Evolutionary conservation across 2,329 filamentous ascomycete genomes (phyloP), one percentile per base, ranked within the genome.

Genomic region (Ophiostoma triangulosporum): DNA sequence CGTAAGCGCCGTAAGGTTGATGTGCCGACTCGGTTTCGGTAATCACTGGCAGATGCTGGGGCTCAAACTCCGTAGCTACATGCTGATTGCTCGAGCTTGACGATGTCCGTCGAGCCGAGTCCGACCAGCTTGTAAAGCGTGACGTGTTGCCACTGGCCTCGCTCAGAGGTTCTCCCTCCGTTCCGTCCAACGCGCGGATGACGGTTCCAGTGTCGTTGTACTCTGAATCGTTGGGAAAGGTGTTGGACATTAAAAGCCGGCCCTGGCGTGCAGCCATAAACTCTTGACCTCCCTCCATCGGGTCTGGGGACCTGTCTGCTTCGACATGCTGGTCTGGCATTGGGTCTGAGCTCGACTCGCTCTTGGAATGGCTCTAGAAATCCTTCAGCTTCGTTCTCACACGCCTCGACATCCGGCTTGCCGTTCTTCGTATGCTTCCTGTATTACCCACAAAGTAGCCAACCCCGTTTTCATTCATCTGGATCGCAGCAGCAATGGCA

Each of bases 281-380:
- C 5, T 52, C 45, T 12, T 49, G 48, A 2, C 43, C 52, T 3
- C 31, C 50, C 5, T 17, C 24, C 3, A 52, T 64, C 3, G 51
- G 45, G 1, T 6, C 40, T 3, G 45, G 64, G 24, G 63, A 63
- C 58, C 61, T 66, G 59, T 69, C 64, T 3, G 78, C 69, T 36
- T 73, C 66, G 15, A 80, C 69, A 54, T 81, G 77, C 57, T 81
- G 77, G 24, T 70, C 67, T 73, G 56, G 59, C 6, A 57, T 7
- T 22, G 50, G 52, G 3, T 50, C 43, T 1, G 33, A n/a, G 27
- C 29, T 33, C 11, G 40, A 49, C 12, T 56, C 58, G 29, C 45
- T 58, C 38, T 56, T 59, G 11, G 52, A 32, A 26, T 57, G 52
- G 36, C 46, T 45, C 57, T 54, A 60, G 8, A 60, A 51, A 4